Evolutionary conservation across 306 rosid species (phyloP).

Genomic region (Pterocarpus santalinus): DNA sequence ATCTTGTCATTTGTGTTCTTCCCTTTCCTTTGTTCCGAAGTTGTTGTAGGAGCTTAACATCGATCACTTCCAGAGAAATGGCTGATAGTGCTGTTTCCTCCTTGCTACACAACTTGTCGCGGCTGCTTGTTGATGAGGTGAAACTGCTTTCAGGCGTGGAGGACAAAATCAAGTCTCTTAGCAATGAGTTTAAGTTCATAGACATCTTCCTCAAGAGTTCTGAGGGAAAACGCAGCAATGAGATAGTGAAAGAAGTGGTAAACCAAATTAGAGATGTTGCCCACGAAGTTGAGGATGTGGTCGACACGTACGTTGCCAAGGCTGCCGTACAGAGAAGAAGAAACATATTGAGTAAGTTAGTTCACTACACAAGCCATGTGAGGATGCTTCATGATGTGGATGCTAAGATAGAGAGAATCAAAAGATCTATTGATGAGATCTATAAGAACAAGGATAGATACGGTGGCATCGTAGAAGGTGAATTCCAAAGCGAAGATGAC

Average conservation of each 20-base stretch:
- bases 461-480: not conserved
- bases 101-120: constrained; percentile 3
- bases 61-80: not conserved
- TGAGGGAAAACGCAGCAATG: not conserved
- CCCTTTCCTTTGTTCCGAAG: too few relatives aligned
- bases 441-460: not conserved
- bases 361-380: not conserved
- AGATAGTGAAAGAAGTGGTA: not conserved
- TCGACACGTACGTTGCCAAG: constrained; percentile 4
- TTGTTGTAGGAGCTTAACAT: too few relatives aligned
- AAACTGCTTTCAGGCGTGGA: constrained; percentile 14
- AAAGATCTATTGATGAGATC: not conserved
- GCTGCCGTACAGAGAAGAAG: not conserved
- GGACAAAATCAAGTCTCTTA: not conserved
- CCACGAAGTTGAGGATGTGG: constrained; percentile 36
- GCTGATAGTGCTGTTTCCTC: constrained; percentile 29
- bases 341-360: not conserved
- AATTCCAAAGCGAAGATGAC: not conserved
- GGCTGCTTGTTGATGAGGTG: not conserved
- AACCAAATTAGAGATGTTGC: constrained; percentile 33
- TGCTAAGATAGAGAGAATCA: not conserved
- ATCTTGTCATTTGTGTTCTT: too few relatives aligned
- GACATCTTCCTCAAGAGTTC: constrained; percentile 24
- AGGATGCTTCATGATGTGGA: not conserved
- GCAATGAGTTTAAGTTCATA: not conserved